Conservation (phyloP, 352 stramenopile genomes). For the Saprolegnia diclina region DNA sequence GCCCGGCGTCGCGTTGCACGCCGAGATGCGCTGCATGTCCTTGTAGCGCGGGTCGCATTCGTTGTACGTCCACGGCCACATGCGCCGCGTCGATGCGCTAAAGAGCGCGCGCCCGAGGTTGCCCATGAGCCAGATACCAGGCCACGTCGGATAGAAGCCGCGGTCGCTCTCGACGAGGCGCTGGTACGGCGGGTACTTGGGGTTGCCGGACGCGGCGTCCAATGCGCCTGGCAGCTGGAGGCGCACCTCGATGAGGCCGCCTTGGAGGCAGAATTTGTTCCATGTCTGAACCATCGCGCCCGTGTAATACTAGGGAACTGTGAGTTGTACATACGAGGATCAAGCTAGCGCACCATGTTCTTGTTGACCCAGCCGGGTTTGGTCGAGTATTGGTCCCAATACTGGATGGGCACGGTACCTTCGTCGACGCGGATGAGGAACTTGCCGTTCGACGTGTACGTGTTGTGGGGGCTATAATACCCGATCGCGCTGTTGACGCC, state of each 20-base stretch:
- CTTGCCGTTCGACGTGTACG: conserved; percentile 26
- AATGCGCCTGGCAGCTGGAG: conserved; percentile 49
- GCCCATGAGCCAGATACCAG: conserved; percentile 84
- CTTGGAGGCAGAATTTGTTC: conserved; percentile 95
- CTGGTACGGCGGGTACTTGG: background rate
- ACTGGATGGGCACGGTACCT: background rate
- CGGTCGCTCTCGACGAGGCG: background rate
- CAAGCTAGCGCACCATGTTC: conserved; percentile 10
- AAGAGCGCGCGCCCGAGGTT: conserved; percentile 86
- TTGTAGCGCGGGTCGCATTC: conserved; percentile 71
- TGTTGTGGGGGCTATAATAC: conserved; percentile 67
- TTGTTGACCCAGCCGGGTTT: conserved; percentile 10
- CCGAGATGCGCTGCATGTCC: conserved; percentile 78
- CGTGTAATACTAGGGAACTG: conserved; percentile 23
- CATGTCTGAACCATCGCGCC: conserved; percentile 88
- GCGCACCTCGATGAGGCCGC: conserved; percentile 79
- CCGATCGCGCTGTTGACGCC: conserved; percentile 66
- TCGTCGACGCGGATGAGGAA: conserved; percentile 16
- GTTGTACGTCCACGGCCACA: conserved; percentile 89
- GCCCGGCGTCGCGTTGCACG: conserved; percentile 81
- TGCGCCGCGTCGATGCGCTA: conserved; percentile 62
- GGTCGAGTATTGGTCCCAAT: conserved; percentile 16
- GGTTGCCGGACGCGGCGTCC: conserved; percentile 27
- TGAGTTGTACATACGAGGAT: background rate
- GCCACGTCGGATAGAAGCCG: conserved; percentile 47